phyloP scores from a whole-genome alignment of 1,139 yeast species.

The Pichia sp. region DNA sequence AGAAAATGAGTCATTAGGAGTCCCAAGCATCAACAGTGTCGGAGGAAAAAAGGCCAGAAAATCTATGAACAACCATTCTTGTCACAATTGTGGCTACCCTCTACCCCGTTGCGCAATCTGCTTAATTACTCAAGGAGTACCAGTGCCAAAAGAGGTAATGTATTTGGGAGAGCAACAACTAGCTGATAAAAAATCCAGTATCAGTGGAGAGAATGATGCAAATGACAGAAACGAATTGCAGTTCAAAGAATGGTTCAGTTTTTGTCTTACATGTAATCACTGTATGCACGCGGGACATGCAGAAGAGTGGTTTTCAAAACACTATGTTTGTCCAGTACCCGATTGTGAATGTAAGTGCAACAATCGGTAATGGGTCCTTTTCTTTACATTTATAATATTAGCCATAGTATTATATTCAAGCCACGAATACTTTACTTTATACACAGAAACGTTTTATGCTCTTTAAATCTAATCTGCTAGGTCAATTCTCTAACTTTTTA shows the following conservation, averaged over 20 bases:
- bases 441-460: too few relatives aligned
- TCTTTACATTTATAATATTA: too few relatives aligned
- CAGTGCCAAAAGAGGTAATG: slow-evolving; percentile 38
- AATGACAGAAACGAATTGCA: slow-evolving; percentile 21
- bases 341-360: slow-evolving; percentile 83
- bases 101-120: slow-evolving; percentile 90
- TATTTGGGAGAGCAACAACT: slow-evolving; percentile 7
- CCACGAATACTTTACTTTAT: too few relatives aligned
- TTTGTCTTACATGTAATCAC: slow-evolving; percentile 85
- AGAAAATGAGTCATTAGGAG: neutral
- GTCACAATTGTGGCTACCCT: slow-evolving; percentile 87
- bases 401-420: too few relatives aligned
- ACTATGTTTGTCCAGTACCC: slow-evolving; percentile 87
- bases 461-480: too few relatives aligned
- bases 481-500: too few relatives aligned
- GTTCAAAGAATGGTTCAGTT: slow-evolving; percentile 74
- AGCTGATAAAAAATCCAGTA: neutral
- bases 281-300: slow-evolving; percentile 96
- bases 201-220: slow-evolving; percentile 1
- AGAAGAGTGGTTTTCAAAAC: slow-evolving; percentile 88
- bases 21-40: neutral
- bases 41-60: slow-evolving; percentile 5
- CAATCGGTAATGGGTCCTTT: slow-evolving; percentile 26
- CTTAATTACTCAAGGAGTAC: slow-evolving; percentile 70
- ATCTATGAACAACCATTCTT: slow-evolving; percentile 27